Evolutionary conservation across 306 rosid genomes (phyloP).

Genomic region (Parietaria judaica): DNA sequence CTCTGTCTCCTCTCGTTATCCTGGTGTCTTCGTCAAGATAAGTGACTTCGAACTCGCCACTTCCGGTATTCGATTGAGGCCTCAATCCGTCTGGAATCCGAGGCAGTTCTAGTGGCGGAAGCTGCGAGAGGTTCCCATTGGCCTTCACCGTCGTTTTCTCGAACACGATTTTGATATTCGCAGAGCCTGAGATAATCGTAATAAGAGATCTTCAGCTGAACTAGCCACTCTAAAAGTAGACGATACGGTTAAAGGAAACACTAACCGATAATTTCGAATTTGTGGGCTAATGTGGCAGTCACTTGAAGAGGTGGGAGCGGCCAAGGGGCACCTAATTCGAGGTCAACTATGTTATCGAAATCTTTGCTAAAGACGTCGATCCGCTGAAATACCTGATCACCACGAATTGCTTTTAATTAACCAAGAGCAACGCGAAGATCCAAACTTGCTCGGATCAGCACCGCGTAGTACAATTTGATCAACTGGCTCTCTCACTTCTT

Average conservation of each 20-base stretch:
- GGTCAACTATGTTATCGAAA: slow-evolving; percentile 84
- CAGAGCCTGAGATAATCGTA: slow-evolving; percentile 39
- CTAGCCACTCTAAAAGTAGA: slow-evolving; percentile 3
- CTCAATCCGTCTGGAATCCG: slow-evolving; percentile 70
- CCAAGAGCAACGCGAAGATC: background rate
- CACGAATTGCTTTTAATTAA: background rate
- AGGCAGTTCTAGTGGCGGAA: slow-evolving; percentile 79
- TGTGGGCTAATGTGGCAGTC: slow-evolving; percentile 91
- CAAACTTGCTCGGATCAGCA: background rate
- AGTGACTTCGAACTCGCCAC: slow-evolving; percentile 84
- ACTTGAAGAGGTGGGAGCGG: slow-evolving; percentile 63
- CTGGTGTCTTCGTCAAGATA: slow-evolving; percentile 61
- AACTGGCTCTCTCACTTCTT: too few relatives aligned
- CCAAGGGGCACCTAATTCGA: slow-evolving; percentile 87
- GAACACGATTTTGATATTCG: slow-evolving; percentile 61
- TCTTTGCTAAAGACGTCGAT: slow-evolving; percentile 73
- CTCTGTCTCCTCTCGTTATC: slow-evolving; percentile 82
- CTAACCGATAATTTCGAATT: slow-evolving; percentile 83
- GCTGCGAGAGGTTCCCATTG: slow-evolving; percentile 68
- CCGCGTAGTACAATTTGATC: background rate
- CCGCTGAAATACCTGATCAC: slow-evolving; percentile 76
- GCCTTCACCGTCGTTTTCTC: slow-evolving; percentile 83
- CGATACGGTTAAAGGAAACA: slow-evolving; percentile 7
- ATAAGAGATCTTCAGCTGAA: slow-evolving; percentile 6
- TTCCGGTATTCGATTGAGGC: slow-evolving; percentile 62